Percentiles rank a stretch among this genome's conserved stretches.
These are phyloP conservation scores for Mycotypha africana DNA, from an alignment of 371 early-diverging fungal species.

Conservation along the genomic window DNA sequence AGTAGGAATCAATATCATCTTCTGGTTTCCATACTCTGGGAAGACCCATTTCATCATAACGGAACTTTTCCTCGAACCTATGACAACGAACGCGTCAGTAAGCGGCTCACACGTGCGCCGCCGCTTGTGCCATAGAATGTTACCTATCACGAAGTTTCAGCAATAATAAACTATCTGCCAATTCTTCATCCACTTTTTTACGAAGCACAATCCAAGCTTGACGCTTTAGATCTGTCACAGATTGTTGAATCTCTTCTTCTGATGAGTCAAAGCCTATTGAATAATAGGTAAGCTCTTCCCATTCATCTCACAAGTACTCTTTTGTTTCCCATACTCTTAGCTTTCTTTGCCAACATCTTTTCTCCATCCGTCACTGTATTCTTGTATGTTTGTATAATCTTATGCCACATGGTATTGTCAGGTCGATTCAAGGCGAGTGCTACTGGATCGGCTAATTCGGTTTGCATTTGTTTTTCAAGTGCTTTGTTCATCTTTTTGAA, in stretches of 20 bases:
- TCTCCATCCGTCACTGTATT: conserved; percentile 46
- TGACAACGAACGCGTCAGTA: background rate
- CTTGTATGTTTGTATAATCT: conserved; percentile 54
- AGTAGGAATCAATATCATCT: conserved; percentile 91
- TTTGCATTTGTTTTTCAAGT: conserved; percentile 57
- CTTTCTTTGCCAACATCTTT: conserved; percentile 25
- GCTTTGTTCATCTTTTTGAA: conserved; percentile 69
- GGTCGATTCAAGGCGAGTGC: conserved; percentile 66
- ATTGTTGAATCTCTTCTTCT: conserved; percentile 44
- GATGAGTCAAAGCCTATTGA: conserved; percentile 55
- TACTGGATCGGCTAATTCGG: conserved; percentile 65
- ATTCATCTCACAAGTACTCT: too few relatives aligned
- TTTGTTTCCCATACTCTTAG: conserved; percentile 24
- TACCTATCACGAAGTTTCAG: conserved; percentile 64
- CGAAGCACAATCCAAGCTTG: conserved; percentile 75
- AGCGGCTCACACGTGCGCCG: background rate
- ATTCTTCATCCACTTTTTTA: conserved; percentile 75
- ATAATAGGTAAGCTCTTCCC: background rate
- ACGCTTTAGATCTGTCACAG: conserved; percentile 47
- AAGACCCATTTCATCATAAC: conserved; percentile 89
- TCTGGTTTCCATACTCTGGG: conserved; percentile 93
- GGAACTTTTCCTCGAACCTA: conserved; percentile 86
- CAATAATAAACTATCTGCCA: conserved; percentile 76
- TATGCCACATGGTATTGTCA: conserved; percentile 66
- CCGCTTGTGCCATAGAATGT: background rate